These are phyloP conservation scores for Prunus yedoensis DNA, from an alignment of 331 rosid species.

Conservation along the genomic window DNA sequence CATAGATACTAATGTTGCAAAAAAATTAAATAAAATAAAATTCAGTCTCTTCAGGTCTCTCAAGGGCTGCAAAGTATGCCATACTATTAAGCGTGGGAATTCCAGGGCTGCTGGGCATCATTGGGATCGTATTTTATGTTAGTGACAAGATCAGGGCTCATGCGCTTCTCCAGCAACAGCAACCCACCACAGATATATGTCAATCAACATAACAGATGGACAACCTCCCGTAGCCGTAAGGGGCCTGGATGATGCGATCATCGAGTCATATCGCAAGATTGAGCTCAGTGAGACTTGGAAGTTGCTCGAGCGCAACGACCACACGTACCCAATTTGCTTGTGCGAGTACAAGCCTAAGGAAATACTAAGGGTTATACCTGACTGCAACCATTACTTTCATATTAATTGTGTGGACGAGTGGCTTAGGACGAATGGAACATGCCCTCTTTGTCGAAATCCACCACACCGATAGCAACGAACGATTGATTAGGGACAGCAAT, in stretches of 20 bases:
- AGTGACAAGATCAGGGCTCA: not conserved
- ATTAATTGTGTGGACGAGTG: conserved; percentile 23
- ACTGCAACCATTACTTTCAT: conserved; percentile 33
- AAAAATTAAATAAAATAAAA: not conserved
- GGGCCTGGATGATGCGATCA: conserved; percentile 45
- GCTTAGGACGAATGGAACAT: conserved; percentile 27
- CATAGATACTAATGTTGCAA: too few species aligned
- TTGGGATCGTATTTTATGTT: conserved; percentile 27
- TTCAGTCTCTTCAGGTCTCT: conserved; percentile 27
- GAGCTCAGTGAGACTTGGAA: conserved; percentile 36
- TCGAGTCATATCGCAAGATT: conserved; percentile 41
- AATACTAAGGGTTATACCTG: conserved; percentile 16
- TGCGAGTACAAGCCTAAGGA: conserved; percentile 9
- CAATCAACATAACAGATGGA: not conserved
- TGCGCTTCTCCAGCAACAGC: not conserved
- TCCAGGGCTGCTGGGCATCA: conserved; percentile 41
- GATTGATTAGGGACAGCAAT: too few species aligned
- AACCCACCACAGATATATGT: not conserved
- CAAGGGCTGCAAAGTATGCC: conserved; percentile 44
- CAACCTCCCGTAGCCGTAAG: not conserved
- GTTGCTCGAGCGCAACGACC: conserved; percentile 34
- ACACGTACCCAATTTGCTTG: conserved; percentile 24
- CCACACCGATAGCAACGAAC: too few species aligned
- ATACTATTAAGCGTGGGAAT: conserved; percentile 37
- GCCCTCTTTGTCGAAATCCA: conserved; percentile 27